Conservation (phyloP, 805 yeast species). For the Metschnikowia kofuensis region DNA sequence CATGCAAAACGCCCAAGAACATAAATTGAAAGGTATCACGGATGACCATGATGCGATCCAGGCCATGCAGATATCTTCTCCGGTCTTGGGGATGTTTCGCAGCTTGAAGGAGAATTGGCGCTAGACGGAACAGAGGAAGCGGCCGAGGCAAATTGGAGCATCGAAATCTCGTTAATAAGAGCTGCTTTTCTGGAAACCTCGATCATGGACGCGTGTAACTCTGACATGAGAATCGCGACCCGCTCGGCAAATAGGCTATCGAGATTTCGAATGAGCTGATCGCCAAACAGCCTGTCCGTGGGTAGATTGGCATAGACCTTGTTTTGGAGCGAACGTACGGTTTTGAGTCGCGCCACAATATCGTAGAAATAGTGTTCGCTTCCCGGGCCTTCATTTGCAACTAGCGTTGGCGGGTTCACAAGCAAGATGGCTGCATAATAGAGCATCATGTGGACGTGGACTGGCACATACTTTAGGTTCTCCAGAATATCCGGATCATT, state of each 20-base stretch:
- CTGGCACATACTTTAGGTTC: slow-evolving; percentile 61
- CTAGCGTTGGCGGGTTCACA: slow-evolving; percentile 44
- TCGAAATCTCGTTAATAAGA: slow-evolving; percentile 11
- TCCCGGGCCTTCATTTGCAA: slow-evolving; percentile 14
- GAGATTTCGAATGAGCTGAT: slow-evolving; percentile 35
- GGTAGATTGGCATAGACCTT: slow-evolving; percentile 47
- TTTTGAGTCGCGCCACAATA: slow-evolving; percentile 34
- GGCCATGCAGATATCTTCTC: slow-evolving; percentile 59
- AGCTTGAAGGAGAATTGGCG: slow-evolving; percentile 20
- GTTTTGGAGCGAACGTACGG: slow-evolving; percentile 43
- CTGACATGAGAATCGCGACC: slow-evolving; percentile 16
- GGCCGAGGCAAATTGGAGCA: slow-evolving; percentile 13
- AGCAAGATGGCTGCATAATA: slow-evolving; percentile 62
- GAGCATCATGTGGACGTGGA: slow-evolving; percentile 70
- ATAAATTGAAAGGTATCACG: slow-evolving; percentile 23
- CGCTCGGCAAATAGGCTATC: slow-evolving; percentile 33
- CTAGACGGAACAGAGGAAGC: slow-evolving; percentile 14
- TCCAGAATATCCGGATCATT: slow-evolving; percentile 56
- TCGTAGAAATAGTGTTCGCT: slow-evolving; percentile 20
- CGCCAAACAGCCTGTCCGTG: slow-evolving; percentile 51
- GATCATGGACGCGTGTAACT: slow-evolving; percentile 13
- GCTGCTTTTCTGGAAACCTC: slow-evolving; percentile 20
- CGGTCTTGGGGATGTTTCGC: slow-evolving; percentile 32
- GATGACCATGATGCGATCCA: slow-evolving; percentile 66
- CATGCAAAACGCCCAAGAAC: background rate